phyloP scores from a whole-genome alignment of 2,329 filamentous ascomycete genomes.

The Fulvia fulva region DNA sequence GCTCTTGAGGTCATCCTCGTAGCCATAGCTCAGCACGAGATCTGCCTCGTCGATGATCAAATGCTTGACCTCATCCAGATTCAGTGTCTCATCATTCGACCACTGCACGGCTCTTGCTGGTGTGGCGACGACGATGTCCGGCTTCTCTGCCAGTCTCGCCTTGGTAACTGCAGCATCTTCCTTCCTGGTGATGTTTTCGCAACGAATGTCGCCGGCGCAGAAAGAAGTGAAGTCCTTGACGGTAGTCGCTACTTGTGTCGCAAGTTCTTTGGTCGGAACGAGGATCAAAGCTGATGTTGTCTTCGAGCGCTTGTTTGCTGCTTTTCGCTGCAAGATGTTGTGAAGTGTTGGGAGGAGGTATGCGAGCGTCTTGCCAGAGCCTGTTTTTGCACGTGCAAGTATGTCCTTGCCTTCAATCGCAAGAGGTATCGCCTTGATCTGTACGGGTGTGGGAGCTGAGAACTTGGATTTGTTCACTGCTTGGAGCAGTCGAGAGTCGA shows the following conservation, averaged over 20 bases:
- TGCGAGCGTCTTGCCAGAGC: slow-evolving; percentile 95
- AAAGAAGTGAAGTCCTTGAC: slow-evolving; percentile 74
- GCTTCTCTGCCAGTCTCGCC: slow-evolving; percentile 76
- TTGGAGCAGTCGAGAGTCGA: slow-evolving; percentile 82
- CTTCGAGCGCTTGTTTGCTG: slow-evolving; percentile 46
- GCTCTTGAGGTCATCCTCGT: slow-evolving; percentile 81
- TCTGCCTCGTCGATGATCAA: slow-evolving; percentile 94
- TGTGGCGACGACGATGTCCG: slow-evolving; percentile 87
- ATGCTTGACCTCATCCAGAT: slow-evolving; percentile 66
- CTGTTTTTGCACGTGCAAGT: slow-evolving; percentile 86
- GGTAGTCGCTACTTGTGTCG: slow-evolving; percentile 80
- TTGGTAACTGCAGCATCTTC: slow-evolving; percentile 84
- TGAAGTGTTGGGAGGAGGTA: slow-evolving; percentile 89
- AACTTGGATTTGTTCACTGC: slow-evolving; percentile 81
- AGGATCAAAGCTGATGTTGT: slow-evolving; percentile 75
- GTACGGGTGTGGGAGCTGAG: slow-evolving; percentile 80
- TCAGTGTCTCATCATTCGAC: slow-evolving; percentile 67
- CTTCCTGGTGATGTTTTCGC: slow-evolving; percentile 84
- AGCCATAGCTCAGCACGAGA: slow-evolving; percentile 87
- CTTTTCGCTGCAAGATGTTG: slow-evolving; percentile 73
- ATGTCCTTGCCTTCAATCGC: slow-evolving; percentile 86
- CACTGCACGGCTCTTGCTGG: slow-evolving; percentile 79
- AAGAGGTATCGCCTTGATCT: slow-evolving; percentile 81
- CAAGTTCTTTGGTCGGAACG: slow-evolving; percentile 90
- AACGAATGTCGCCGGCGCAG: slow-evolving; percentile 77